Conservation (phyloP, 805 yeast genomes). For the Brettanomyces bruxellensis region DNA sequence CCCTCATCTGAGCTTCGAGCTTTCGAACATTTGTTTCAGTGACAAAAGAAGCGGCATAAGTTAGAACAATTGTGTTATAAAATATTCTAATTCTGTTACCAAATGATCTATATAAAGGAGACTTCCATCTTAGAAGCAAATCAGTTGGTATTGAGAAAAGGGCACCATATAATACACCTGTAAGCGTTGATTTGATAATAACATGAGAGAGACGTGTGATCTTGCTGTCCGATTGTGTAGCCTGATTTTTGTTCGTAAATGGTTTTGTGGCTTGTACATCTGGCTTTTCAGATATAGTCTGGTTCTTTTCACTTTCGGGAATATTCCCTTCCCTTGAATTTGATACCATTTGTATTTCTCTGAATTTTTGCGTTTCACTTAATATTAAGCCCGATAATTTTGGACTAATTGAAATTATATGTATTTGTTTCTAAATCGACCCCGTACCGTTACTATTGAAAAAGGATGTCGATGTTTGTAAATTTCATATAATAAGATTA, state of each 20-base stretch:
- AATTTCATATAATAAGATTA: no score
- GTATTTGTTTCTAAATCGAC: no score
- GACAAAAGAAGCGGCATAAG: slow-evolving; percentile 27
- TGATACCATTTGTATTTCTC: no score
- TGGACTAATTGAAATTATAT: no score
- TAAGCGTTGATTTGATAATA: slow-evolving; percentile 23
- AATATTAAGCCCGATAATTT: no score
- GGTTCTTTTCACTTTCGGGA: not conserved
- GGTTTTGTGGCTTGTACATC: slow-evolving; percentile 1
- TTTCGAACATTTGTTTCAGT: slow-evolving; percentile 27
- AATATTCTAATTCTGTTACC: slow-evolving; percentile 28
- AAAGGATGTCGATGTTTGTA: no score
- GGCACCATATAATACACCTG: slow-evolving; percentile 30
- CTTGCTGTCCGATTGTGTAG: slow-evolving; percentile 3
- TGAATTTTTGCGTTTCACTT: no score
- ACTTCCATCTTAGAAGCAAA: slow-evolving; percentile 26
- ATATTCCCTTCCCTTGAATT: no score
- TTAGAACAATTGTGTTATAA: slow-evolving; percentile 29
- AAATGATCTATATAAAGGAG: slow-evolving; percentile 28
- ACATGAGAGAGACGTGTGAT: slow-evolving; percentile 19
- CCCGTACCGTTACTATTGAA: no score
- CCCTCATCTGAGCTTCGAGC: slow-evolving; percentile 22
- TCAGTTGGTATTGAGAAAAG: slow-evolving; percentile 29
- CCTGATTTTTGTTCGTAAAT: not conserved
- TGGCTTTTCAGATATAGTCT: not conserved